These are phyloP conservation scores for Toxoplasma gondii DNA, from an alignment of 169 alveolate species.

Conservation along the genomic window DNA sequence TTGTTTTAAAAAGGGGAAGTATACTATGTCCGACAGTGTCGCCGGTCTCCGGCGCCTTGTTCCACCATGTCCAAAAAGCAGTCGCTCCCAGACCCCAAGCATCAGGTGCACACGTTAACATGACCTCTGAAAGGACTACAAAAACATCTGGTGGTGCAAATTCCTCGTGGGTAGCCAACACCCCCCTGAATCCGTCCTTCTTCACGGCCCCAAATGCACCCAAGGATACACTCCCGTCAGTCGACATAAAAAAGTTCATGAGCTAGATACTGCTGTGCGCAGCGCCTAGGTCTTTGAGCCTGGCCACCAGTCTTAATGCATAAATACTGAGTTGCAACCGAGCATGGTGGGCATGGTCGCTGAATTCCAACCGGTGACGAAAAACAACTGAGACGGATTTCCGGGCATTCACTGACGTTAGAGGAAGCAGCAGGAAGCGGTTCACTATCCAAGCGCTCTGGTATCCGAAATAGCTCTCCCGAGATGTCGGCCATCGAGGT, in stretches of 20 bases:
- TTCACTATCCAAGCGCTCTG: not conserved
- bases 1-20: no score
- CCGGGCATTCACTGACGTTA: not conserved
- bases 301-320: not conserved
- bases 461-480: no score
- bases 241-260: not conserved
- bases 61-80: no score
- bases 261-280: not conserved
- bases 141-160: no score
- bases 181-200: not conserved
- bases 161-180: no score
- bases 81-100: no score
- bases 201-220: not conserved
- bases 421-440: not conserved
- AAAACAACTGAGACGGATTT: not conserved
- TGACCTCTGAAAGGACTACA: no score
- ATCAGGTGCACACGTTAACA: no score
- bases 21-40: no score
- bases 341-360: not conserved
- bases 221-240: not conserved
- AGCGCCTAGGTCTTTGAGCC: not conserved
- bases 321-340: not conserved
- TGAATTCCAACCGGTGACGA: not conserved
- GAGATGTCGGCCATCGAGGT: not conserved
- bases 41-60: no score